These are phyloP conservation scores for Lentinula lateritia DNA, from an alignment of 768 basidiomycete genomes.

Conservation along the genomic window DNA sequence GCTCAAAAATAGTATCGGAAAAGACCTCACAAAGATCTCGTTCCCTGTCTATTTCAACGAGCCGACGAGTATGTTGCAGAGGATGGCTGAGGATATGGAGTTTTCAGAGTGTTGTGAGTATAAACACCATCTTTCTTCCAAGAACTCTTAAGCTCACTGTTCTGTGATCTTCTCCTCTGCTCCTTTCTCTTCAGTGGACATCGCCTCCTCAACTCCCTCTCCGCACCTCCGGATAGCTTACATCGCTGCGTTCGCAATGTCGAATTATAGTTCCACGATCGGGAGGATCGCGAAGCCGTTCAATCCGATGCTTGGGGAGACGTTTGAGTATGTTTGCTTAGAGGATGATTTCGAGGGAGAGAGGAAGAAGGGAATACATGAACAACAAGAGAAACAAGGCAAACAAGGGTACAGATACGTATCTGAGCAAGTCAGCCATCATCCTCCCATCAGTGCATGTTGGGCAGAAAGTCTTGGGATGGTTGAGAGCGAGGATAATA, in stretches of 20 bases:
- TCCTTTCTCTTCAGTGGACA: slow-evolving; percentile 14
- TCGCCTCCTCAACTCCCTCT: slow-evolving; percentile 72
- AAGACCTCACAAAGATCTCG: slow-evolving; percentile 93
- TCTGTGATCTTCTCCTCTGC: no score
- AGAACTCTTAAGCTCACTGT: no score
- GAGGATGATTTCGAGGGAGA: slow-evolving; percentile 27
- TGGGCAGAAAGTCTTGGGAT: slow-evolving; percentile 59
- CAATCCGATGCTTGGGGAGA: slow-evolving; percentile 93
- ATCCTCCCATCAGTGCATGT: slow-evolving; percentile 94
- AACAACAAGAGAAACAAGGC: background rate
- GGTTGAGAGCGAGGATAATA: background rate
- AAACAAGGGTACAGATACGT: slow-evolving; percentile 82
- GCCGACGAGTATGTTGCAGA: slow-evolving; percentile 93
- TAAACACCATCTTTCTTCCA: no score
- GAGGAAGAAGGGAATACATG: background rate
- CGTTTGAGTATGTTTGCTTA: slow-evolving; percentile 87
- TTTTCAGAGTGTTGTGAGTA: slow-evolving; percentile 87
- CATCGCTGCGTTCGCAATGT: slow-evolving; percentile 96
- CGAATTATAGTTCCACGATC: slow-evolving; percentile 94
- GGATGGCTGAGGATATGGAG: slow-evolving; percentile 99
- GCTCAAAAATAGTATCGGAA: slow-evolving; percentile 91
- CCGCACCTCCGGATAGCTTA: slow-evolving; percentile 82
- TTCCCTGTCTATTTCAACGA: slow-evolving; percentile 94
- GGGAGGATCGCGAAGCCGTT: slow-evolving; percentile 97
- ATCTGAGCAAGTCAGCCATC: slow-evolving; percentile 96